These are phyloP conservation scores for Purshia tridentata DNA, from an alignment of 306 rosid genomes.

Conservation along the genomic window DNA sequence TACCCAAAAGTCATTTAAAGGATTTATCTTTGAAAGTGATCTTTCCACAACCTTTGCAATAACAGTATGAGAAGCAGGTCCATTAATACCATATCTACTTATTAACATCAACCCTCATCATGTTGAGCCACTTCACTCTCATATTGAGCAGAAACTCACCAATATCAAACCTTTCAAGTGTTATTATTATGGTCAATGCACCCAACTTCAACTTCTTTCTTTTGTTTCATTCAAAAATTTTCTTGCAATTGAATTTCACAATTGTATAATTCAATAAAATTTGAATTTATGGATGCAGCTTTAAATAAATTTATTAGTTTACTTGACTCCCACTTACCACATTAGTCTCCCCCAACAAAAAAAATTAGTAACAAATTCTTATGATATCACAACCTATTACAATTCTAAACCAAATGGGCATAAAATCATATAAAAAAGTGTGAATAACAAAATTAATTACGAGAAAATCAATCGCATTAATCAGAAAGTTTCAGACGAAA, in stretches of 20 bases:
- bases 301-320: not conserved
- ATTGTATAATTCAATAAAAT: too few relatives aligned
- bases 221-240: too few relatives aligned
- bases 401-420: not conserved
- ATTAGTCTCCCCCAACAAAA: too few relatives aligned
- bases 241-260: not conserved
- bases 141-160: not conserved
- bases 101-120: not conserved
- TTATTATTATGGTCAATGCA: not conserved
- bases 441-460: not conserved
- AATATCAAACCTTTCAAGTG: not conserved
- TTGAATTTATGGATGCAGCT: not conserved
- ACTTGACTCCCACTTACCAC: not conserved
- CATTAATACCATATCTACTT: not conserved
- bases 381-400: not conserved
- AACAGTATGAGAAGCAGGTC: not conserved
- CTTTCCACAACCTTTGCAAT: not conserved
- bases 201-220: too few relatives aligned
- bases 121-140: not conserved
- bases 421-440: not conserved
- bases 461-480: not conserved
- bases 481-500: not conserved
- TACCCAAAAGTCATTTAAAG: not conserved
- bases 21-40: not conserved
- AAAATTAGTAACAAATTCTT: not conserved